Evolutionary conservation across 495 filamentous ascomycete genomes (phyloP).

Genomic region (Penicillium lividum): DNA sequence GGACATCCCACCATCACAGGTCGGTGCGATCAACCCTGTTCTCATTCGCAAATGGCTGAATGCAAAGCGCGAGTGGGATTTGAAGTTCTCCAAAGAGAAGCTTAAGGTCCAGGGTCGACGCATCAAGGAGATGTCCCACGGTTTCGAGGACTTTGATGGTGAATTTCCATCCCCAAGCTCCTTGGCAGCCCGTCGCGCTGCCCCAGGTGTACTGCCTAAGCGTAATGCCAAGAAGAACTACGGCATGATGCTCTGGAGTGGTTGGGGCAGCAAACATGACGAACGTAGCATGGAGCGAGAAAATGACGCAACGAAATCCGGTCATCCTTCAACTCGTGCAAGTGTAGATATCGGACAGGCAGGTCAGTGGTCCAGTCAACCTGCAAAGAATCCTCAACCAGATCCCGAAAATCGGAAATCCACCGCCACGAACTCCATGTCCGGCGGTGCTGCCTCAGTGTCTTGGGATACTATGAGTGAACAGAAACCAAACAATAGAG

Average conservation of each 20-base stretch:
- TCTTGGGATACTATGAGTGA: slow-evolving; percentile 18
- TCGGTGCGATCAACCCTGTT: slow-evolving; percentile 77
- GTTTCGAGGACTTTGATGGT: slow-evolving; percentile 68
- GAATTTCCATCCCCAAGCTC: slow-evolving; percentile 83
- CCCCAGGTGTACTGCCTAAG: slow-evolving; percentile 55
- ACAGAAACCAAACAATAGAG: slow-evolving; percentile 13
- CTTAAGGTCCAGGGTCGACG: slow-evolving; percentile 67
- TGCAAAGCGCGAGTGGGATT: slow-evolving; percentile 69
- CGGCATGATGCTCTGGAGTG: slow-evolving; percentile 78
- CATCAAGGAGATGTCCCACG: slow-evolving; percentile 66
- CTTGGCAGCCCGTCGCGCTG: slow-evolving; percentile 66
- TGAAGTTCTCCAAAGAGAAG: slow-evolving; percentile 64
- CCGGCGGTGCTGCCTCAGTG: slow-evolving; percentile 4
- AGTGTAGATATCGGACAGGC: slow-evolving; percentile 41
- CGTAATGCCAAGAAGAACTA: slow-evolving; percentile 56
- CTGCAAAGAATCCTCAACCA: slow-evolving; percentile 8
- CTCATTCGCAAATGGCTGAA: slow-evolving; percentile 83
- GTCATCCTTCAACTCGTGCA: slow-evolving; percentile 26
- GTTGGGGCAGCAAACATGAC: slow-evolving; percentile 87
- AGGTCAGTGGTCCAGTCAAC: slow-evolving; percentile 33
- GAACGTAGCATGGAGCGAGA: slow-evolving; percentile 64
- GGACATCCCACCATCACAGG: slow-evolving; percentile 56
- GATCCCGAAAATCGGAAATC: not conserved
- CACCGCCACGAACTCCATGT: not conserved
- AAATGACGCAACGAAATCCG: slow-evolving; percentile 29